Base-by-base conservation (phyloP, 257 asterid genomes). In the Thymus mandschuricus region DNA sequence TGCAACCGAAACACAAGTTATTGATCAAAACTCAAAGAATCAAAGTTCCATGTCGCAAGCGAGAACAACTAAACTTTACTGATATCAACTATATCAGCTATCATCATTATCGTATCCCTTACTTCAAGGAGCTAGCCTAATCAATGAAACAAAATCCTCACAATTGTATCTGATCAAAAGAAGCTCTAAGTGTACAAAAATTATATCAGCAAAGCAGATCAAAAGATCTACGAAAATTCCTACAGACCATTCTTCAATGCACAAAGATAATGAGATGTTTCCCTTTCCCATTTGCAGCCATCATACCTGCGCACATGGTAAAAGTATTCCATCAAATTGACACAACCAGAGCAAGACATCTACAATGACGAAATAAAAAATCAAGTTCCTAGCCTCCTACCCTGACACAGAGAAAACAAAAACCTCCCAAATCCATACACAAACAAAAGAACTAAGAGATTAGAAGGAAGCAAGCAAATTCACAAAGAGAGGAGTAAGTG, bases 281-380 rank as follows among this genome's bases (percentile, higher is more conserved):
- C 72, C 82, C 78, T 57, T 80, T 81, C 81, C 80, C 82, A 51
- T 70, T 74, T 66, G 84, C 86, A 75, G 78, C 82, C 74, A 77
- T 67, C 52, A 74, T 66, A 76, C 85, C 82, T 79, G 84, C 81
- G 60, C 74, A 76, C 64, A 79, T 70, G 76, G 72, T 81, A 80
- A 81, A 52, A 66, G 11, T 67, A 76, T 70, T 72, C 52, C 76
- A 80, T 83, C 86, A 84, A 80, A 80, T 70, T 70, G 84, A 84
- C 81, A 74, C 86, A 78, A 72, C 71, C 61, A 75, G 65, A 59
- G 73, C 35, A 55, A 67, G 66, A 74, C 77, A 52, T 52, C 69
- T 8, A 76, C 60, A 52, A 58, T 46, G 49, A 60, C 54, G 12
- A 43, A 54, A 67, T 61, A 52, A 46, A 67, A 44, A 46, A 67